These are phyloP conservation scores for Aspergillus baeticus DNA, from an alignment of 495 filamentous ascomycete species.

Conservation along the genomic window DNA sequence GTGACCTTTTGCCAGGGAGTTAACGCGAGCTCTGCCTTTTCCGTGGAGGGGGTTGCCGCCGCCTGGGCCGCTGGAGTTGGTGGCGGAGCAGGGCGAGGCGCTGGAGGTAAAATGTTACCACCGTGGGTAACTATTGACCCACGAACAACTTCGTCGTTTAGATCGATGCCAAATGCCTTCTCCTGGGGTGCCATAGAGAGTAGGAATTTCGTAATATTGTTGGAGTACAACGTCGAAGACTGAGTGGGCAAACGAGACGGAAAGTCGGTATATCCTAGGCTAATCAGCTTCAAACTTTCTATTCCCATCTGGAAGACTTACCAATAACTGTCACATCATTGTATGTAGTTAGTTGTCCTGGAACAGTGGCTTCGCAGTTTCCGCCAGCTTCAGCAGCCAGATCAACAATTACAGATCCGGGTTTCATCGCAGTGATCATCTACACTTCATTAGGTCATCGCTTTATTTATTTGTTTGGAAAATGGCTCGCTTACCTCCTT, in stretches of 20 bases:
- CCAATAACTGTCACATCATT: constrained; percentile 79
- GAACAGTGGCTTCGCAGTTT: constrained; percentile 73
- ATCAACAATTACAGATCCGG: constrained; percentile 78
- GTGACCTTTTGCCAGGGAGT: constrained; percentile 76
- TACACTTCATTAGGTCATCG: constrained; percentile 5
- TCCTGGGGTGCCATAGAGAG: constrained; percentile 74
- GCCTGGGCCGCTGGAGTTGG: constrained; percentile 56
- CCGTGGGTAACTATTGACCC: constrained; percentile 75
- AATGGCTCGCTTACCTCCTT: constrained; percentile 40
- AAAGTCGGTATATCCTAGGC: constrained; percentile 72
- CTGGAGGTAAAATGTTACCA: constrained; percentile 68
- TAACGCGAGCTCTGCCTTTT: constrained; percentile 58
- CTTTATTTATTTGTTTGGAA: background rate
- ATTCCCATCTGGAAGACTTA: constrained; percentile 26
- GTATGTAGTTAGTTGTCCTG: constrained; percentile 64
- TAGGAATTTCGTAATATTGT: constrained; percentile 82
- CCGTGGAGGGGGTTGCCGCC: constrained; percentile 43
- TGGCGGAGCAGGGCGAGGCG: constrained; percentile 69
- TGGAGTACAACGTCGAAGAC: constrained; percentile 78
- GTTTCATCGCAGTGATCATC: constrained; percentile 79
- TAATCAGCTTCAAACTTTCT: constrained; percentile 8
- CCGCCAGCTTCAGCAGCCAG: constrained; percentile 79
- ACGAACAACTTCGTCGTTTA: constrained; percentile 76
- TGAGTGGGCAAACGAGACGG: constrained; percentile 79
- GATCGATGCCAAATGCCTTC: constrained; percentile 69